These are phyloP conservation scores for Verticillium nonalfalfae DNA, from an alignment of 2,329 filamentous ascomycete species.

Conservation along the genomic window DNA sequence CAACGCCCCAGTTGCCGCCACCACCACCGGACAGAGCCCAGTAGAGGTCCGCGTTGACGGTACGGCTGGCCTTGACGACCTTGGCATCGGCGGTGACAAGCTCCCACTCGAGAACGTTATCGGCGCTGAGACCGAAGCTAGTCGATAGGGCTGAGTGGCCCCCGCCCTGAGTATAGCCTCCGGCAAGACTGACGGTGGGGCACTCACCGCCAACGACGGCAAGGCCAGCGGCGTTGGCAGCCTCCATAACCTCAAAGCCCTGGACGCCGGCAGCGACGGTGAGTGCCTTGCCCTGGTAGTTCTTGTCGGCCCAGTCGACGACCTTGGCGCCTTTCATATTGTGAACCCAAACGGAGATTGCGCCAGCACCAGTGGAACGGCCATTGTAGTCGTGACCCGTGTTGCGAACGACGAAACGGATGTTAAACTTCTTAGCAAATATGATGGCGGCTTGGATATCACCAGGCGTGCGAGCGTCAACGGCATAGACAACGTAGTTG, in stretches of 20 bases:
- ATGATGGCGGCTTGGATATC: slow-evolving; percentile 40
- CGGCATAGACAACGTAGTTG: slow-evolving; percentile 33
- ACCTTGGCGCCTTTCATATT: slow-evolving; percentile 30
- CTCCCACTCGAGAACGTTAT: slow-evolving; percentile 44
- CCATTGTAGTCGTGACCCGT: slow-evolving; percentile 49
- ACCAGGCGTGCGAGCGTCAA: slow-evolving; percentile 32
- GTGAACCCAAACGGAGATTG: slow-evolving; percentile 40
- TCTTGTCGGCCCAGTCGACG: slow-evolving; percentile 12
- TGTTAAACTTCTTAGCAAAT: slow-evolving; percentile 36
- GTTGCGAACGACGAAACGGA: slow-evolving; percentile 45
- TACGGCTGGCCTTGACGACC: slow-evolving; percentile 31
- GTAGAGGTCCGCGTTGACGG: slow-evolving; percentile 38
- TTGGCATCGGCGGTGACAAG: slow-evolving; percentile 38
- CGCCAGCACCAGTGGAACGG: slow-evolving; percentile 44
- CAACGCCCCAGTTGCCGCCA: slow-evolving; percentile 36
- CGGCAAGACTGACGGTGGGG: slow-evolving; percentile 19
- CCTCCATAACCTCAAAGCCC: slow-evolving; percentile 44
- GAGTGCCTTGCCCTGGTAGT: slow-evolving; percentile 40
- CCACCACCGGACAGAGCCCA: slow-evolving; percentile 43
- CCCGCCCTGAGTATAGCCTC: slow-evolving; percentile 27
- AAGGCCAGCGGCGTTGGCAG: slow-evolving; percentile 36
- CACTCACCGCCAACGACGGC: slow-evolving; percentile 50
- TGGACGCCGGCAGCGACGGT: slow-evolving; percentile 50
- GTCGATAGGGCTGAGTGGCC: slow-evolving; percentile 42
- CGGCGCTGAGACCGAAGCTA: slow-evolving; percentile 34